These are phyloP conservation scores for Penicillium egyptiacum DNA, from an alignment of 495 filamentous ascomycete genomes.

Conservation along the genomic window DNA sequence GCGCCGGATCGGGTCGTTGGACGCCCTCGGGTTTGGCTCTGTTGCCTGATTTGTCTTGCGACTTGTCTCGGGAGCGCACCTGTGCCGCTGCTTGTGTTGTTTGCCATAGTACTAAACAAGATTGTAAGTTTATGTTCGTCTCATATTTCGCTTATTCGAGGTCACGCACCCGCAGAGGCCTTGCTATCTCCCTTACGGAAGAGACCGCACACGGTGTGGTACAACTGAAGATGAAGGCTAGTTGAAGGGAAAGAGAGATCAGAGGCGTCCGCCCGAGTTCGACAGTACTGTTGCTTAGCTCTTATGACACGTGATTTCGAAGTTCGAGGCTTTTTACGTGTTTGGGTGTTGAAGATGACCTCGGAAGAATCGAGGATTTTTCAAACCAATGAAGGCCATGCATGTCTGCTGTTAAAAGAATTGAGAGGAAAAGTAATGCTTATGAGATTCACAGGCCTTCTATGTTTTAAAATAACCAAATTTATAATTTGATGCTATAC, in stretches of 20 bases:
- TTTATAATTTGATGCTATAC: too few species aligned
- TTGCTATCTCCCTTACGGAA: background rate
- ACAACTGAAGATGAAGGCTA: background rate
- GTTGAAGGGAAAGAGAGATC: background rate
- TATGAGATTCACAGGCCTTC: too few species aligned
- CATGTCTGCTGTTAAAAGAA: too few species aligned
- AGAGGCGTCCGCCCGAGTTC: background rate
- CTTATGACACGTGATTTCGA: background rate
- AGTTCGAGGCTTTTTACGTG: background rate
- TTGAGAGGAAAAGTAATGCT: background rate
- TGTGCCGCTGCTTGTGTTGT: background rate
- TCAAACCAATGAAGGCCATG: background rate
- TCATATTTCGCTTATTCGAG: background rate
- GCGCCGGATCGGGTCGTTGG: background rate
- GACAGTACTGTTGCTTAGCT: background rate
- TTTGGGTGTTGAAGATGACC: background rate
- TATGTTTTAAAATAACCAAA: too few species aligned
- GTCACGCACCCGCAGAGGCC: background rate
- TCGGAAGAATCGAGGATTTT: background rate
- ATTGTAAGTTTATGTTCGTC: background rate
- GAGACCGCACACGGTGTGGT: background rate
- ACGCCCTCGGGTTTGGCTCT: background rate
- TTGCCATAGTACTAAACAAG: background rate
- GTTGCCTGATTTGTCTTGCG: background rate
- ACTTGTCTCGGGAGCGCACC: background rate